Base-by-base conservation (phyloP, 2,329 filamentous ascomycete genomes). In the Akanthomyces uredinophilus region DNA sequence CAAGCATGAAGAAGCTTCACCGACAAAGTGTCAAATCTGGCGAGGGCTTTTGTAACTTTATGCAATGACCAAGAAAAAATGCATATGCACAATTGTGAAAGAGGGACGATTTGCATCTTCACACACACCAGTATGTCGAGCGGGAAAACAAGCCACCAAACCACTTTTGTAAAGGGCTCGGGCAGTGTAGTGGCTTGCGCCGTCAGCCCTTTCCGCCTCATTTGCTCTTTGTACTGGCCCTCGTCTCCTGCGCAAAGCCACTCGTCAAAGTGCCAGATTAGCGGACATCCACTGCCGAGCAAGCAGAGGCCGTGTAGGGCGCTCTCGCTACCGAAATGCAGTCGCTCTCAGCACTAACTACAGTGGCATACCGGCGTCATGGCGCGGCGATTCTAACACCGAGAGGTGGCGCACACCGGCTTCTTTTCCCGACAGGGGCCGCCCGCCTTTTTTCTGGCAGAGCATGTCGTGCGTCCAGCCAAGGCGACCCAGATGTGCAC, bases 401-500 rank as follows among this genome's bases (percentile, higher is more conserved):
- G 56, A 59, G 27, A 35, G 35, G 32, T 37, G 18, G 56, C 27
- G 41, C 20, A n/a, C 5, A 2, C n/a, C 55, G 43, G 55, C 43
- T 35, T 29, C n/a, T 29, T 27, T 44, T 29, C 27, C 56, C 37
- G 47, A 44, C 47, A 22, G 35, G 35, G 29, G 18, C 49, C 14
- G 22, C 24, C 5, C 35, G 37, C 56, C 47, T 46, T 46, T 56
- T 32, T 43, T 41, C 20, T 20, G 14, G 22, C 18, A 35, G n/a
- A 37, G 11, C 29, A 50, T 60, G 56, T 60, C 56, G 56, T 60
- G 57, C 58, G n/a, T 53, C 37, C 27, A 53, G 14, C 27, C 39
- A 53, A 60, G 49, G 58, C 58, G 49, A 24, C 58, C 37, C 39
- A 46, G 58, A n/a, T 22, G 35, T 50, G 39, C 39, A 60, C 58